These are phyloP conservation scores for Ceratobasidium sp. DNA, from an alignment of 1,284 basidiomycete genomes.

Conservation along the genomic window DNA sequence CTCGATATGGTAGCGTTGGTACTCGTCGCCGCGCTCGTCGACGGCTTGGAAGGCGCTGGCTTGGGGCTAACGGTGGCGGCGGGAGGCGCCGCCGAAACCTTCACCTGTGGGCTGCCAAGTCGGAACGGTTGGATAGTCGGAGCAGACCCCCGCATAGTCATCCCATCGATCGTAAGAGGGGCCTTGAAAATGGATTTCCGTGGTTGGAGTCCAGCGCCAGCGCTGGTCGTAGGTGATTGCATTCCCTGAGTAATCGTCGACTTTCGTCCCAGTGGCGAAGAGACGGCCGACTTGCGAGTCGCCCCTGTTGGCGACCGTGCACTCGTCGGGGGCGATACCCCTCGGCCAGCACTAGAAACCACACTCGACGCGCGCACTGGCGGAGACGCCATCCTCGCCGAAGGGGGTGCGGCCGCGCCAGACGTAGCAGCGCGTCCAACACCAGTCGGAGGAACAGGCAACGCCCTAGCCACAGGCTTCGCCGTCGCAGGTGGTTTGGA, in stretches of 20 bases:
- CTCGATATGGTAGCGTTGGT: slow-evolving; percentile 9
- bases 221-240: not conserved
- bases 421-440: slow-evolving; percentile 40
- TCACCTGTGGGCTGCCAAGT: slow-evolving; percentile 24
- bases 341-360: slow-evolving; percentile 1
- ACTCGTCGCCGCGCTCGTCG: not conserved
- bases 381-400: slow-evolving; percentile 33
- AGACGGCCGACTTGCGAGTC: slow-evolving; percentile 10
- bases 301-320: not conserved
- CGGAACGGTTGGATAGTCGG: slow-evolving; percentile 43
- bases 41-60: not conserved
- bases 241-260: slow-evolving; percentile 16
- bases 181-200: slow-evolving; percentile 29
- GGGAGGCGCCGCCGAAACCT: not conserved
- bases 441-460: slow-evolving; percentile 29
- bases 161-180: slow-evolving; percentile 31
- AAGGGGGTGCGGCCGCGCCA: not conserved
- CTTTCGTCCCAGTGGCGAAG: slow-evolving; percentile 4
- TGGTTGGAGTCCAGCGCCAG: not conserved
- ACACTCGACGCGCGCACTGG: slow-evolving; percentile 34
- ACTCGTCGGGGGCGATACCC: not conserved
- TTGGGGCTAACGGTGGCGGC: slow-evolving; percentile 10
- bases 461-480: not conserved
- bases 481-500: not conserved
- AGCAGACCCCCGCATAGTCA: slow-evolving; percentile 43